Evolutionary conservation across 331 rosid genomes (phyloP).

Genomic region (Quercus tomentella): DNA sequence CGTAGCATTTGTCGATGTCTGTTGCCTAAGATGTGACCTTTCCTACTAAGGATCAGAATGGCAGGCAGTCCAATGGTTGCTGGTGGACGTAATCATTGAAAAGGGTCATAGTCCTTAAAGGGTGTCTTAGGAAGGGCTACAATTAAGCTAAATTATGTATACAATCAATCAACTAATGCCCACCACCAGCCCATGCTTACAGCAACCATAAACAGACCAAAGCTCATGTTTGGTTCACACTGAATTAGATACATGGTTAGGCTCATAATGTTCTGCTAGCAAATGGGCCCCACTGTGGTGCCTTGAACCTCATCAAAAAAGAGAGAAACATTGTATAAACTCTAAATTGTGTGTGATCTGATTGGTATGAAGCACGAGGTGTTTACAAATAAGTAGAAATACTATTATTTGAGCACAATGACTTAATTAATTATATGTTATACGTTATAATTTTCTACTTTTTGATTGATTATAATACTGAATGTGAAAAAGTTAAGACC

Average conservation of each 20-base stretch:
- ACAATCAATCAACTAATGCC: not conserved
- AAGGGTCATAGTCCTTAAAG: constrained; percentile 14
- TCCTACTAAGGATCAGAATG: constrained; percentile 9
- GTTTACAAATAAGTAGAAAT: constrained; percentile 13
- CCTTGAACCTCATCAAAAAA: not conserved
- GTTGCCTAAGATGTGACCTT: constrained; percentile 16
- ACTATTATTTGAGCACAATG: not conserved
- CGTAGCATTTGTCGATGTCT: not conserved
- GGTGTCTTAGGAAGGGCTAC: constrained; percentile 16
- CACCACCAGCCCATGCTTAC: not conserved
- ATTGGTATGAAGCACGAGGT: not conserved
- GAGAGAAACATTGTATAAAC: constrained; percentile 1
- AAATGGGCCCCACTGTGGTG: constrained; percentile 5
- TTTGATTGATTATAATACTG: not conserved
- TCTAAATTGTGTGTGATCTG: constrained; percentile 1
- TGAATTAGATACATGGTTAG: constrained; percentile 1
- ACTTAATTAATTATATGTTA: not conserved
- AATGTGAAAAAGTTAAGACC: not conserved
- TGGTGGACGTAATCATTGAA: constrained; percentile 15
- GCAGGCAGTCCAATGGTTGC: constrained; percentile 2
- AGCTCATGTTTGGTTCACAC: constrained; percentile 7
- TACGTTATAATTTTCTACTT: not conserved
- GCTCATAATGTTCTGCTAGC: not conserved
- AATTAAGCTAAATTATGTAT: constrained; percentile 11
- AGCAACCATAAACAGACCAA: constrained; percentile 15